Base-by-base conservation (phyloP, 495 filamentous ascomycete genomes). In the Neurospora tetraspora region DNA sequence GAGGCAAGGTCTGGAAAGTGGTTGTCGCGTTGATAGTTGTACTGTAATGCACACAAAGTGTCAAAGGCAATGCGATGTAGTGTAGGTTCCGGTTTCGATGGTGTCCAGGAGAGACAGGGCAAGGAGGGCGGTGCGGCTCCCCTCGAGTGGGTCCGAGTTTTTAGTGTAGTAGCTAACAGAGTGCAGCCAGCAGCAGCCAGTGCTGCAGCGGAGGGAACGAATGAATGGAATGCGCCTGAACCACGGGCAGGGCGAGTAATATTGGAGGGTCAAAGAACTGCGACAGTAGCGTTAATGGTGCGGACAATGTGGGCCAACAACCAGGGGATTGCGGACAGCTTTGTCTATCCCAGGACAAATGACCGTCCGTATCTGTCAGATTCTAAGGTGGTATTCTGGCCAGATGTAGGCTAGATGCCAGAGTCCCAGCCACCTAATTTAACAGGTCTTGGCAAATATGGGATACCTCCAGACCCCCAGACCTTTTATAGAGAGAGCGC, bases 81-180 rank as follows among this genome's bases (percentile, higher is more conserved):
- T 45, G 20, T 20, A n/a, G n/a, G 42, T 43, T 16, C 5, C 43
- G 71, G 69, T 69, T 69, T 70, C 69, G 73, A 39, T 72, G 75
- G 74, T 76, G 77, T 76, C 71, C 38, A 79, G 73, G 78, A 75
- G 79, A 78, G 74, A 76, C 75, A 72, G 75, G 75, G 75, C 76
- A 74, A 61, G 70, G 69, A 73, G 74, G 76, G 77, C 78, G 78
- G 79, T 80, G 79, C 79, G 76, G 77, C 79, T 76, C 73, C 69
- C 53, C 71, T 68, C 71, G 23, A 74, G 78, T 75, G 78, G 79
- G 78, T 73, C 76, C 47, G 70, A 72, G 70, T 72, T 77, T 77
- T 71, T 7, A 61, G 34, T 36, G 34, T 36, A 36, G 34, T 36
- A 36, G 53, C 53, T 61, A 61, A 31, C 53, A 31, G 27, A 61